Conservation (phyloP, 768 basidiomycete genomes). For the Mycena metata region DNA sequence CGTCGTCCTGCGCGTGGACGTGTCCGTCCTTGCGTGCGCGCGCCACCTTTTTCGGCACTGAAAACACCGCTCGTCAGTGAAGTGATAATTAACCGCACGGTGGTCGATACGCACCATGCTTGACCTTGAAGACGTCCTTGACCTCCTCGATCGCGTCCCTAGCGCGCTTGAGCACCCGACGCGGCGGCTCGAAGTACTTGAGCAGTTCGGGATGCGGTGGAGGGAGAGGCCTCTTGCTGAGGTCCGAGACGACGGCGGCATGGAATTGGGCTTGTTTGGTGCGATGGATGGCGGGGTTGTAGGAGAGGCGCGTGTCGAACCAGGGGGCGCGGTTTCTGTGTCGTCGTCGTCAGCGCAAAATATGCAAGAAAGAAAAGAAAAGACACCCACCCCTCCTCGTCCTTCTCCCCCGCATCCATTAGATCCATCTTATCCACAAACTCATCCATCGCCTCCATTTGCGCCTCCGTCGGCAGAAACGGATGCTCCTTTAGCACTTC, state of each 20-base stretch:
- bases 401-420: slow-evolving; percentile 78
- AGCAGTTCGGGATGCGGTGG: slow-evolving; percentile 88
- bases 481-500: slow-evolving; percentile 82
- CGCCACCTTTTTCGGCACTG: slow-evolving; percentile 75
- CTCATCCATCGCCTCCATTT: slow-evolving; percentile 85
- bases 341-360: slow-evolving; percentile 11
- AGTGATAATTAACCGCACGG: not conserved
- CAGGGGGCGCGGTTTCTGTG: slow-evolving; percentile 73
- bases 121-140: slow-evolving; percentile 79
- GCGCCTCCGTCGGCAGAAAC: slow-evolving; percentile 83
- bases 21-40: slow-evolving; percentile 74
- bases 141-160: slow-evolving; percentile 69
- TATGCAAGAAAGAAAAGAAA: slow-evolving; percentile 14
- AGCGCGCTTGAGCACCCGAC: slow-evolving; percentile 72
- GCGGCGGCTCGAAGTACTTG: slow-evolving; percentile 88
- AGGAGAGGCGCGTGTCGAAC: slow-evolving; percentile 84
- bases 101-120: slow-evolving; percentile 66
- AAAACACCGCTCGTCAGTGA: not conserved
- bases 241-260: slow-evolving; percentile 80
- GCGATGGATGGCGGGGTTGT: slow-evolving; percentile 92
- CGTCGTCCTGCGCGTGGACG: slow-evolving; percentile 72
- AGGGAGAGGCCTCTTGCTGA: slow-evolving; percentile 80
- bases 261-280: slow-evolving; percentile 96
- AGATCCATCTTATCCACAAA: slow-evolving; percentile 94
- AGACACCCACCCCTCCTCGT: slow-evolving; percentile 75